These are phyloP conservation scores for Elsinoe arachidis DNA, from an alignment of 2,329 filamentous ascomycete species.

Conservation along the genomic window DNA sequence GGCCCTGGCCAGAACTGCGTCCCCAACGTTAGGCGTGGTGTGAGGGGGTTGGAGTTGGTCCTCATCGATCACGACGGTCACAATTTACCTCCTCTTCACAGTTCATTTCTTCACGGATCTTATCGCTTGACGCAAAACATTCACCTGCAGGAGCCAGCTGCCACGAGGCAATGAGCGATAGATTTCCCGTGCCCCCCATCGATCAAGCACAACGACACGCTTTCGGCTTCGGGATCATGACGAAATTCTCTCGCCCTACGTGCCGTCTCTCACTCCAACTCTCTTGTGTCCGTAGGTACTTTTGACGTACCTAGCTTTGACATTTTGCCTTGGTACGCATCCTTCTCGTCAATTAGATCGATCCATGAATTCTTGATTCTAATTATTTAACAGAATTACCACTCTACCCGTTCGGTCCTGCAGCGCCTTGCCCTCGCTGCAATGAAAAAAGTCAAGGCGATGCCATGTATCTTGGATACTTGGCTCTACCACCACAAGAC, in stretches of 20 bases:
- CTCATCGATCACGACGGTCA: too few species aligned
- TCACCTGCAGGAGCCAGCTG: neutral
- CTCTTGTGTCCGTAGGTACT: neutral
- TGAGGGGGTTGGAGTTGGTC: too few species aligned
- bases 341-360: neutral
- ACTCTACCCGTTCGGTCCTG: neutral
- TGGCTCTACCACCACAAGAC: conserved; percentile 4
- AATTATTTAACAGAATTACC: neutral
- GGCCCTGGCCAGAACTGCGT: too few species aligned
- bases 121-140: too few species aligned
- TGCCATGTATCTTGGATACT: conserved; percentile 3
- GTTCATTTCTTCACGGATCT: too few species aligned
- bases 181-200: neutral
- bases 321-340: neutral
- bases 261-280: neutral
- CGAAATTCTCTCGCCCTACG: neutral
- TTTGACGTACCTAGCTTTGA: neutral
- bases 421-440: neutral
- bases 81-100: too few species aligned
- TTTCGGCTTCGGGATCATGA: neutral
- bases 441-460: conserved; percentile 3
- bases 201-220: neutral
- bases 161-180: neutral
- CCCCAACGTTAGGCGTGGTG: too few species aligned
- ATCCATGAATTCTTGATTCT: neutral